Percentiles rank a stretch among this genome's conserved stretches.
phyloP scores from a whole-genome alignment of 139 green algal species.

The Haematococcus sp. region DNA sequence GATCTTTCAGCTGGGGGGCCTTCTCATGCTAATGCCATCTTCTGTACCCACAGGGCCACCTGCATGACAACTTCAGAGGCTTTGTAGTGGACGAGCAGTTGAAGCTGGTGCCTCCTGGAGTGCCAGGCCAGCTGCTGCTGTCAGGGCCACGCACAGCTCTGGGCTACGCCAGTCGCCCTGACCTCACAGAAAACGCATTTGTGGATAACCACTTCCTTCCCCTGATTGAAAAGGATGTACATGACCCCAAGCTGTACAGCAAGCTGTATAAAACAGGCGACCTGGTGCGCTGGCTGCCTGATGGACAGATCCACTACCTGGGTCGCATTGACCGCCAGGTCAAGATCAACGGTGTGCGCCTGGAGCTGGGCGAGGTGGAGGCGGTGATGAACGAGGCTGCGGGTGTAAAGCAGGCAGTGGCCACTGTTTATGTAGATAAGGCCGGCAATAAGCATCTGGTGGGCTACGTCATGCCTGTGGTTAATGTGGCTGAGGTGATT shows the following conservation, averaged over 20 bases:
- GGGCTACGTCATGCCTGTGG: too few species aligned
- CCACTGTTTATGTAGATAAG: too few species aligned
- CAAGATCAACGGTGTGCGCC: conserved; percentile 58
- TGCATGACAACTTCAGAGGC: conserved; percentile 37
- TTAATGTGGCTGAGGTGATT: too few species aligned
- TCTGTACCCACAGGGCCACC: conserved; percentile 42
- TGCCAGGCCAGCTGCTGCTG: conserved; percentile 46
- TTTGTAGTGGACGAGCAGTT: conserved; percentile 36
- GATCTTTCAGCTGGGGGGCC: too few species aligned
- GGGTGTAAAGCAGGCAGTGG: too few species aligned
- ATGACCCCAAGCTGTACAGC: too few species aligned
- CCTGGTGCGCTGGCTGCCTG: conserved; percentile 31
- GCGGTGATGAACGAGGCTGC: neutral
- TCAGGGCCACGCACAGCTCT: conserved; percentile 12
- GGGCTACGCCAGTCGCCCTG: conserved; percentile 27
- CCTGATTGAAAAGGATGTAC: too few species aligned
- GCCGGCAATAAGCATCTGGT: too few species aligned
- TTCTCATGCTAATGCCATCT: too few species aligned
- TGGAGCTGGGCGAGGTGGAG: conserved; percentile 65
- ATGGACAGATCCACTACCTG: conserved; percentile 38
- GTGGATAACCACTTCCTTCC: too few species aligned
- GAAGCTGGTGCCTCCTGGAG: neutral
- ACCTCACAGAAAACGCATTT: conserved; percentile 22
- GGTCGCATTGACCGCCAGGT: conserved; percentile 51
- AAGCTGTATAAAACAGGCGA: conserved; percentile 24